A percentile compares a stretch with the other conserved stretches of the same genome.
Conservation (phyloP, 768 basidiomycete genomes). For the Asterophora lycoperdoides region DNA sequence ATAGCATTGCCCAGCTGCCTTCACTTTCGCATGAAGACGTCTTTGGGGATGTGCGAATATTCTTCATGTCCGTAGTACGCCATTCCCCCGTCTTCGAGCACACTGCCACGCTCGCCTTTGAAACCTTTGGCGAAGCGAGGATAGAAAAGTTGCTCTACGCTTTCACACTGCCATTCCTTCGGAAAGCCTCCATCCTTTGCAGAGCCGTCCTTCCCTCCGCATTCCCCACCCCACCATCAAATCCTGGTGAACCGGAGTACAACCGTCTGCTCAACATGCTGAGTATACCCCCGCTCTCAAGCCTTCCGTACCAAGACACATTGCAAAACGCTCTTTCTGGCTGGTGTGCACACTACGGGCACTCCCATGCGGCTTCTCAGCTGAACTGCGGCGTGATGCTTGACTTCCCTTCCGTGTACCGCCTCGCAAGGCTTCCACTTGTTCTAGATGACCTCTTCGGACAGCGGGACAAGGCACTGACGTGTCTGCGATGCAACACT, state of each 20-base stretch:
- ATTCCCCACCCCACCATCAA: constrained; percentile 49
- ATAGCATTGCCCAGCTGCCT: constrained; percentile 39
- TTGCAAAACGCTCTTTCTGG: constrained; percentile 85
- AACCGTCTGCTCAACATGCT: constrained; percentile 69
- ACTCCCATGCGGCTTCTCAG: constrained; percentile 74
- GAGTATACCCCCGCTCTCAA: constrained; percentile 73
- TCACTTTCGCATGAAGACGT: constrained; percentile 59
- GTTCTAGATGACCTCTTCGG: constrained; percentile 82
- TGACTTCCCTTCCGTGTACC: constrained; percentile 82
- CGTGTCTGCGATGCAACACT: constrained; percentile 72
- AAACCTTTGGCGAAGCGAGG: constrained; percentile 75
- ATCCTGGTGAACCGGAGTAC: constrained; percentile 58
- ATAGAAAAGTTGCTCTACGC: constrained; percentile 84
- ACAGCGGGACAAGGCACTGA: constrained; percentile 66
- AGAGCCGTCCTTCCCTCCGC: constrained; percentile 66
- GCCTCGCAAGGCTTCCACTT: constrained; percentile 73
- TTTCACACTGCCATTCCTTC: constrained; percentile 89
- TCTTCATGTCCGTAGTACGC: constrained; percentile 87
- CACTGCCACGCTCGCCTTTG: constrained; percentile 74
- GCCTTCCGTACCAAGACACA: constrained; percentile 78
- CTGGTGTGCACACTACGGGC: constrained; percentile 88
- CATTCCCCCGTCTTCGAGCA: constrained; percentile 87
- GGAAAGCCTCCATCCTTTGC: constrained; percentile 81
- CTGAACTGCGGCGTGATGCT: constrained; percentile 74
- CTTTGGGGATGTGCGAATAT: constrained; percentile 84